phyloP scores from a whole-genome alignment of 257 asterid genomes.

The Plectranthus barbatus region DNA sequence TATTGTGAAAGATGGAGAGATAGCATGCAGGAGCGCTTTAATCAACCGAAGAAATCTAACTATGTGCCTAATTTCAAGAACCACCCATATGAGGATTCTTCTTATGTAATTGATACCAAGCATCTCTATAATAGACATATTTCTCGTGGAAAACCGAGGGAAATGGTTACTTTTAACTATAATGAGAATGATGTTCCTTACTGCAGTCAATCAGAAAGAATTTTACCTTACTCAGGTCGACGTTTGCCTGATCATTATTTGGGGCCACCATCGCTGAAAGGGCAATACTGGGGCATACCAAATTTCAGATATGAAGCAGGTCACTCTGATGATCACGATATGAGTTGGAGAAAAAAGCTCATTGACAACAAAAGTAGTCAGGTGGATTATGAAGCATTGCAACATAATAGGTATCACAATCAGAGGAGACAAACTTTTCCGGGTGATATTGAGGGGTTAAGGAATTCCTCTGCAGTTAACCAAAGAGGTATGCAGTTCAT shows the following conservation, averaged over 20 bases:
- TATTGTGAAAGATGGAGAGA: conserved; percentile 21
- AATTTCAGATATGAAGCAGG: conserved; percentile 20
- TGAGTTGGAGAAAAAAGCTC: conserved; percentile 15
- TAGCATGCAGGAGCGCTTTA: conserved; percentile 12
- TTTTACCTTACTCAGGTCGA: conserved; percentile 12
- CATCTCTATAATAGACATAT: conserved; percentile 15
- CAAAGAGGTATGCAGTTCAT: conserved; percentile 17
- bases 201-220: conserved; percentile 11
- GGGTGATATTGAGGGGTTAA: conserved; percentile 13
- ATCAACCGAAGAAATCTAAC: conserved; percentile 15
- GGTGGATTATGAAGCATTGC: conserved; percentile 15
- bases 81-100: conserved; percentile 21
- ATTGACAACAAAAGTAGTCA: conserved; percentile 14
- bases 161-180: conserved; percentile 12
- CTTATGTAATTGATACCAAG: conserved; percentile 19
- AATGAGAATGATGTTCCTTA: conserved; percentile 15
- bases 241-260: conserved; percentile 18
- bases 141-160: conserved; percentile 16
- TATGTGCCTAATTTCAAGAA: conserved; percentile 16
- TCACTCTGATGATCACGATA: conserved; percentile 6
- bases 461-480: conserved; percentile 15
- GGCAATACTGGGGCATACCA: conserved; percentile 19
- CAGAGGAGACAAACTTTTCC: conserved; percentile 21
- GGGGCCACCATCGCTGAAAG: conserved; percentile 16
- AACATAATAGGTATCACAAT: conserved; percentile 17